Conservation (phyloP, 2,329 filamentous ascomycete genomes). For the Fusarium poae region DNA sequence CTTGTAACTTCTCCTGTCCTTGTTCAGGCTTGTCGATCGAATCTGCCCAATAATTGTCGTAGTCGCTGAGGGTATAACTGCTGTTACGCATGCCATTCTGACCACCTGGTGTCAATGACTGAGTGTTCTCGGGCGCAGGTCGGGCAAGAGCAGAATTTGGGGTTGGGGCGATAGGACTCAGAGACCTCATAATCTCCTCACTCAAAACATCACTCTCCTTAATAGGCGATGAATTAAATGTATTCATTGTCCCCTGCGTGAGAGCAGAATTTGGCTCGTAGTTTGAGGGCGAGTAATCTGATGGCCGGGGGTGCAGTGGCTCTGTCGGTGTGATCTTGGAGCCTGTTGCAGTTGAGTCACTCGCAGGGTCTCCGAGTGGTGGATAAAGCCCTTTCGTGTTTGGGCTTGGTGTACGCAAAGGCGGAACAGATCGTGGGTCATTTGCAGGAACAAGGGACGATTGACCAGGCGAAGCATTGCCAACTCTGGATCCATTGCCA, state of each 20-base stretch:
- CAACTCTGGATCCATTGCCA: not conserved
- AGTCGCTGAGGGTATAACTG: conserved; percentile 73
- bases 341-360: conserved; percentile 7
- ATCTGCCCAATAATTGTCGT: conserved; percentile 75
- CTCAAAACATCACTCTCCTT: conserved; percentile 78
- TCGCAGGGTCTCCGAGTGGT: conserved; percentile 19
- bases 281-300: conserved; percentile 52
- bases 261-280: conserved; percentile 55
- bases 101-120: conserved; percentile 37
- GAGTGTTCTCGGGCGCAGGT: conserved; percentile 30
- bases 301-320: conserved; percentile 60
- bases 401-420: conserved; percentile 54
- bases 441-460: conserved; percentile 33
- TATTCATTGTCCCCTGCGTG: conserved; percentile 62
- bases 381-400: conserved; percentile 28
- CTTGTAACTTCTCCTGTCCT: conserved; percentile 17
- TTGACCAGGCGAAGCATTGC: conserved; percentile 1
- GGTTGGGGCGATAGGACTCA: conserved; percentile 64
- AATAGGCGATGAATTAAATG: conserved; percentile 65
- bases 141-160: conserved; percentile 28
- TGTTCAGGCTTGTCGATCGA: conserved; percentile 36
- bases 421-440: conserved; percentile 49
- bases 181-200: conserved; percentile 79
- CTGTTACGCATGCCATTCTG: conserved; percentile 62
- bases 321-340: conserved; percentile 58